Evolutionary conservation across 2,329 filamentous ascomycete species (phyloP), one percentile per base, ranked within the genome.

Genomic region (Neopestalotiopsis clavispora): DNA sequence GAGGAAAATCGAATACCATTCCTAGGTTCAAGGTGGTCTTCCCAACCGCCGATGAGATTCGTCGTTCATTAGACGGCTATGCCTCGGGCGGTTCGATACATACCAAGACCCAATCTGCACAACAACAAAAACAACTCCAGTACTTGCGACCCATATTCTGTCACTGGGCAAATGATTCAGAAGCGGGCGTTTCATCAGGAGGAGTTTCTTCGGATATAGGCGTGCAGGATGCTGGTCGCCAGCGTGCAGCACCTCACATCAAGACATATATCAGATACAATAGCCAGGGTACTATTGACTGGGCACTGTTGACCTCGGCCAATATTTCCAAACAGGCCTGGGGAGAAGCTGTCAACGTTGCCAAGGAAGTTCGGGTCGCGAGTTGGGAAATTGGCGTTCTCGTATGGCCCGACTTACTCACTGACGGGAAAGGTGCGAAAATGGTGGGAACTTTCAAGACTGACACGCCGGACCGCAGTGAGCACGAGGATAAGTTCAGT

Each of bases 291-390:
- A 79, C 80, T 0, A 90, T 97, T 52, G 92, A 96, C 75, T 97
- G 94, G 95, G 94, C 93, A 1, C 84, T 97, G 71, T 78, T 97
- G 2, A 97, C 94, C 0, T 96, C 93, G n/a, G 94, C 94, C n/a
- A 97, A 97, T 73, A 79, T 97, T 2, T 96, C 93, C 1, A 95
- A 91, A 70, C 94, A 97, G 79, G 94, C 94, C 0, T 97, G 94
- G 95, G 94, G 94, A 1, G 90, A 92, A 49, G 84, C 87, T 2
- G 78, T 78, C 1, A 89, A 86, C 70, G 78, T 83, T 3, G 82
- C 84, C 0, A 89, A 88, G 0, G 87, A 93, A 74, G 82, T 94
- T 38, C 86, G 91, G 45, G 89, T 97, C 34, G 90, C 91, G 69
- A 96, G 93, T 38, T 97, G 91, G 83, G 94, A 97, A 78, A 87